Evolutionary conservation across 1,284 basidiomycete species (phyloP).

Genomic region (Trametes versicolor): DNA sequence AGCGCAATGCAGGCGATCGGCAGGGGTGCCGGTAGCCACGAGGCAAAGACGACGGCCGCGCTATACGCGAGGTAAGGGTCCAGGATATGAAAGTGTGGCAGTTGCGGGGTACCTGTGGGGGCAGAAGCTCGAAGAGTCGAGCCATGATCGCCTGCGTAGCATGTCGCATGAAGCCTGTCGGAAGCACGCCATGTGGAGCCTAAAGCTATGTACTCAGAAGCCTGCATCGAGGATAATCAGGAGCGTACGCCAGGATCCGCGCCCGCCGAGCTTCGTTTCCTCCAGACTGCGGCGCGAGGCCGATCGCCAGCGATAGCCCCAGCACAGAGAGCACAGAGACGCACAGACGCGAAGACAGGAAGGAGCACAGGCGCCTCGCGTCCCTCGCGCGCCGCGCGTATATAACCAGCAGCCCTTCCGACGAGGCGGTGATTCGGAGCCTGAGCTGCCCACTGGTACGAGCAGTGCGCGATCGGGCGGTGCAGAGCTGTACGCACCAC

Average conservation of each 20-base stretch:
- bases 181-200: neutral
- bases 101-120: too few species aligned
- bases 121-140: too few species aligned
- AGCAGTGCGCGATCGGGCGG: neutral
- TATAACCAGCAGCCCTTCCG: neutral
- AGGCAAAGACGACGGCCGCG: too few species aligned
- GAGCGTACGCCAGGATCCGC: too few species aligned
- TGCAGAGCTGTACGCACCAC: neutral
- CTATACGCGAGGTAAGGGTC: neutral
- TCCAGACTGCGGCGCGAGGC: neutral
- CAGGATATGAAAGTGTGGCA: too few species aligned
- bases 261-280: too few species aligned
- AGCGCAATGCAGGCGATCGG: neutral
- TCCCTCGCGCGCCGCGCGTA: neutral
- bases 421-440: neutral
- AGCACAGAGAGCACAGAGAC: constrained; percentile 3
- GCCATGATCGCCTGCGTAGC: neutral
- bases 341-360: neutral
- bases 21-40: too few species aligned
- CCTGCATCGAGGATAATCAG: neutral
- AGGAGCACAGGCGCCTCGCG: neutral
- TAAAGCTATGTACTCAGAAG: neutral
- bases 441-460: too few species aligned
- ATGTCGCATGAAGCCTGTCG: neutral
- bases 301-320: neutral